Evolutionary conservation across 2,329 filamentous ascomycete genomes (phyloP), one percentile per base, ranked within the genome.

Genomic region (Fusarium secorum): DNA sequence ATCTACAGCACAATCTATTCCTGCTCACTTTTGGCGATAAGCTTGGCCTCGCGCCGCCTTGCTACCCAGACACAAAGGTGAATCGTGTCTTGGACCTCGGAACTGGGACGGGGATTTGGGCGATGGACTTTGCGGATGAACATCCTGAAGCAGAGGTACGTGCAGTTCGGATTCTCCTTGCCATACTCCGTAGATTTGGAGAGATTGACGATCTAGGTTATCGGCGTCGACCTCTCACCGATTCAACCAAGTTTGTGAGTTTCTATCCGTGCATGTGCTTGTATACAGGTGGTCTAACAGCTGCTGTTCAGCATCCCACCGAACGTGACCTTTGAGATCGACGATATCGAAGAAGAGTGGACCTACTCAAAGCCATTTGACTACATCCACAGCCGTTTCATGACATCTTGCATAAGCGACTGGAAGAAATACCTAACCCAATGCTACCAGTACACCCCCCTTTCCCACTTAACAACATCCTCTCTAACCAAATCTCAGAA

Each of bases 81-180:
- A 52, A 54, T 2, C 56, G 13, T 3, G 60, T 53, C 1, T 6
- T 64, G 1, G 60, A 64, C 4, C n/a, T 64, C 3, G 60, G 60
- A 18, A 64, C 60, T 18, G 60, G 60, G 1, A 64, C 60, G 7
- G 60, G 60, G 5, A 64, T 64, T 17, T 64, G 60, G 60, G 60
- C 48, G 3, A 52, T 28, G 32, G 48, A 52, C 32, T 52, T 36
- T 28, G 48, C 32, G 5, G 48, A 52, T 52, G 48, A 52, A 38
- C 48, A 52, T 9, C 48, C 48, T 13, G 48, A 52, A 36, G 32
- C 48, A 28, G 32, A 52, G 8, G 48, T 52, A 11, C 13, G 32
- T 38, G 7, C 11, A 26, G 7, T 26, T 5, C 9, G 32, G 7
- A 11, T 3, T 14, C 4, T n/a, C 9, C 4, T n/a, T 5, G 24